Conservation (phyloP, 345 rosid species). For the Brassica juncea region DNA sequence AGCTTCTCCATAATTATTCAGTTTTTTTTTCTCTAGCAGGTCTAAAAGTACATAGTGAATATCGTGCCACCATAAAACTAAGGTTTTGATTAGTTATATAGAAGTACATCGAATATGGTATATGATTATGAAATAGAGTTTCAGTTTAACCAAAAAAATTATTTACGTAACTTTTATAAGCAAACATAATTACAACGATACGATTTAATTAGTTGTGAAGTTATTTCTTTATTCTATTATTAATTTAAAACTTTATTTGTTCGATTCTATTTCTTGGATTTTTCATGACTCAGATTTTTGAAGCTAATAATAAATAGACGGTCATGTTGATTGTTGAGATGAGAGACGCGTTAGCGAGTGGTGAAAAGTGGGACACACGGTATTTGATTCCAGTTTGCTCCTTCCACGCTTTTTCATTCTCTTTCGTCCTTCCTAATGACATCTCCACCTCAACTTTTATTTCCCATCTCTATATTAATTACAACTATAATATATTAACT, state of each 20-base stretch:
- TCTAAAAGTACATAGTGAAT: background rate
- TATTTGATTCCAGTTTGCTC: constrained; percentile 30
- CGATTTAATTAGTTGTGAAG: background rate
- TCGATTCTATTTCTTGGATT: background rate
- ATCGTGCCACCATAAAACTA: background rate
- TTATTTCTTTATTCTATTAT: background rate
- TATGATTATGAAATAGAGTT: background rate
- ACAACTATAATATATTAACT: background rate
- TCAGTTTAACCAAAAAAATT: background rate
- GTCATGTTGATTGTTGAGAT: background rate
- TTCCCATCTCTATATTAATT: background rate
- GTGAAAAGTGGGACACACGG: constrained; percentile 21
- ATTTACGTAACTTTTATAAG: background rate
- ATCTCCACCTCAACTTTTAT: constrained; percentile 33
- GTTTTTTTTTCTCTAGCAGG: background rate
- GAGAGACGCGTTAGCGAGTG: constrained; percentile 37
- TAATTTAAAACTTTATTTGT: background rate
- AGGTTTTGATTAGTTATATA: background rate
- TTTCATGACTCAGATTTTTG: background rate
- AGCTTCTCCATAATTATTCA: background rate
- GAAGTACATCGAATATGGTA: background rate
- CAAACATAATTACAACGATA: background rate
- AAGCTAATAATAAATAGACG: background rate
- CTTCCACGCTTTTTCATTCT: constrained; percentile 36
- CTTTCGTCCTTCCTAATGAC: constrained; percentile 33